phyloP scores from a whole-genome alignment of 768 basidiomycete species.

The Tulasnella sp. region DNA sequence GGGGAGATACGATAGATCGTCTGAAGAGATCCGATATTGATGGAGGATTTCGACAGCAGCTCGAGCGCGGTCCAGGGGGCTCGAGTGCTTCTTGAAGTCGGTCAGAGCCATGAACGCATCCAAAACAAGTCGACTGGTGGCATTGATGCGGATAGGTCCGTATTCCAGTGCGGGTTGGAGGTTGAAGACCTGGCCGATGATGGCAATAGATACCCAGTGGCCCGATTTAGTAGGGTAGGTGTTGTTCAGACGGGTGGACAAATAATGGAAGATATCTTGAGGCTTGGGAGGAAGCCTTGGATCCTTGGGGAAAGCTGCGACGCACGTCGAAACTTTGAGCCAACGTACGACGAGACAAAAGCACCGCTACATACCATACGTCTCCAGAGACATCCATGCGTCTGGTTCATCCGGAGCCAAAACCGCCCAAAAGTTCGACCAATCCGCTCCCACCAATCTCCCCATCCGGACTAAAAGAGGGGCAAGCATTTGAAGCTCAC shows the following conservation, averaged over 20 bases:
- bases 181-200: slow-evolving; percentile 24
- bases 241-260: slow-evolving; percentile 14
- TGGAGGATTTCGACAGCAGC: slow-evolving; percentile 58
- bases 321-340: not conserved
- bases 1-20: slow-evolving; percentile 55
- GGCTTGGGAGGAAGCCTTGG: slow-evolving; percentile 75
- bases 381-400: slow-evolving; percentile 55
- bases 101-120: slow-evolving; percentile 28
- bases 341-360: slow-evolving; percentile 26
- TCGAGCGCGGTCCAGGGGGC: slow-evolving; percentile 49
- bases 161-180: slow-evolving; percentile 29
- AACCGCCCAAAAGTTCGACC: slow-evolving; percentile 91
- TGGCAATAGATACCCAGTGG: slow-evolving; percentile 13
- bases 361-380: slow-evolving; percentile 37
- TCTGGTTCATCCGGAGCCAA: slow-evolving; percentile 59
- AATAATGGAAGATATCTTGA: slow-evolving; percentile 54
- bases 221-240: slow-evolving; percentile 14
- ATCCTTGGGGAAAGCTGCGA: slow-evolving; percentile 36
- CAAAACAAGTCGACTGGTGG: slow-evolving; percentile 14
- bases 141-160: slow-evolving; percentile 4
- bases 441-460: slow-evolving; percentile 66
- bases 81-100: slow-evolving; percentile 28
- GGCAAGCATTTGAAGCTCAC: slow-evolving; percentile 55
- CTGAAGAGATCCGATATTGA: slow-evolving; percentile 43
- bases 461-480: slow-evolving; percentile 46